Base-by-base conservation (phyloP, 805 yeast genomes). In the Schwanniomyces pseudopolymorphus region DNA sequence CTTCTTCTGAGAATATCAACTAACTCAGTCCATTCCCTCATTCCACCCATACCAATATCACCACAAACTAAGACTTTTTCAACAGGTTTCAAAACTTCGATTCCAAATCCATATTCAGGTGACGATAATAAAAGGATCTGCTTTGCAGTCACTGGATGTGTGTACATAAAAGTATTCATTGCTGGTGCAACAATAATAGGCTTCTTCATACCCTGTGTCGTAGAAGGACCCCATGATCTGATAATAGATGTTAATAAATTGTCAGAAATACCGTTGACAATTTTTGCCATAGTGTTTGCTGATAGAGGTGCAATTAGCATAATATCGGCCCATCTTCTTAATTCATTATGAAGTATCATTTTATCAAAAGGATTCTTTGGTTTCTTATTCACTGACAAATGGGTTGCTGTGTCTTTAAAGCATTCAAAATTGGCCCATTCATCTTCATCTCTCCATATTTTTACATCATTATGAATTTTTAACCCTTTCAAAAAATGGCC, bases 371-470 rank as follows among this genome's bases (percentile, higher is more conserved):
- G 69, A 39, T 59, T 64, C 44, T 67, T 64, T 8, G 56, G 59
- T 45, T 63, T 63, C 28, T 58, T 60, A 7, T 28, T 38, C 11
- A 36, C 21, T 9, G 49, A 24, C 13, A 42, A 28, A 20, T 36
- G 22, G 7, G 9, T 27, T 2, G 59, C 52, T 14, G 63, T 53
- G 22, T 60, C 56, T 0, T 57, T 48, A 33, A 56, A 51, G 36
- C 54, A 48, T 42, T 67, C 72, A 42, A 61, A 69, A 46, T 71
- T 70, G 13, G 69, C 77, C 99, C 99, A 92, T 67, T 92, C 98
- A 63, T 94, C 99, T 48, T 80, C 78, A 60, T 94, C 97, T 59
- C 91, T 78, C 98, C 98, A 92, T 14, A 91, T 81, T 50, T 84
- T 84, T 20, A 90, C 89, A 56, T 84, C 84, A 14, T 85, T 76